Evolutionary conservation across 805 yeast genomes (phyloP).

Genomic region (Nakazawaea ambrosiae): DNA sequence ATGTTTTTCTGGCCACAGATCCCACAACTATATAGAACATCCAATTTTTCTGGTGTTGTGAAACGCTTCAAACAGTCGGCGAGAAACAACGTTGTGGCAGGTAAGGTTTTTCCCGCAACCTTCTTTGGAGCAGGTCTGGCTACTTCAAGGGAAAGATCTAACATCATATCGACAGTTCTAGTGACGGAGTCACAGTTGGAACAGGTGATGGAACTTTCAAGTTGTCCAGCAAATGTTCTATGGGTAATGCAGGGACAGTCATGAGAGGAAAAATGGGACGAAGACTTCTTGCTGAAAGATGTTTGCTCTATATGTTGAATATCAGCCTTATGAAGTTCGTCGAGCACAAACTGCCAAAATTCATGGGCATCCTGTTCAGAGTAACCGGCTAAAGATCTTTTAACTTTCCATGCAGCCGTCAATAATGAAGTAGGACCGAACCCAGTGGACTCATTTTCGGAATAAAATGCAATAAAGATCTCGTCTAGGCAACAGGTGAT

Average conservation of each 20-base stretch:
- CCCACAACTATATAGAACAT: constrained; percentile 64
- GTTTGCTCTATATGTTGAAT: constrained; percentile 16
- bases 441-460: constrained; percentile 54
- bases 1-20: constrained; percentile 54
- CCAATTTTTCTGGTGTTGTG: constrained; percentile 72
- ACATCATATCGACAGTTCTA: constrained; percentile 77
- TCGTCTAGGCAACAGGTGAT: constrained; percentile 81
- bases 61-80: constrained; percentile 68
- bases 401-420: constrained; percentile 82
- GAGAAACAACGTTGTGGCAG: constrained; percentile 22
- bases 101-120: constrained; percentile 13
- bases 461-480: constrained; percentile 68
- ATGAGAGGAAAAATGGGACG: constrained; percentile 10
- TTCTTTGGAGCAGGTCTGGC: constrained; percentile 22
- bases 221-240: constrained; percentile 72
- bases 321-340: constrained; percentile 65
- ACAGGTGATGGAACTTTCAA: constrained; percentile 77
- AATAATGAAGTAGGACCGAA: constrained; percentile 77
- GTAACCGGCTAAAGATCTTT: constrained; percentile 84
- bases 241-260: constrained; percentile 77
- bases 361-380: constrained; percentile 99
- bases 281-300: constrained; percentile 2
- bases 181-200: constrained; percentile 56
- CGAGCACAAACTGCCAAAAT: constrained; percentile 85
- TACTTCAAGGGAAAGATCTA: constrained; percentile 83